Conservation (phyloP, 2,329 filamentous ascomycete genomes). For the Penicillium occitanis region DNA sequence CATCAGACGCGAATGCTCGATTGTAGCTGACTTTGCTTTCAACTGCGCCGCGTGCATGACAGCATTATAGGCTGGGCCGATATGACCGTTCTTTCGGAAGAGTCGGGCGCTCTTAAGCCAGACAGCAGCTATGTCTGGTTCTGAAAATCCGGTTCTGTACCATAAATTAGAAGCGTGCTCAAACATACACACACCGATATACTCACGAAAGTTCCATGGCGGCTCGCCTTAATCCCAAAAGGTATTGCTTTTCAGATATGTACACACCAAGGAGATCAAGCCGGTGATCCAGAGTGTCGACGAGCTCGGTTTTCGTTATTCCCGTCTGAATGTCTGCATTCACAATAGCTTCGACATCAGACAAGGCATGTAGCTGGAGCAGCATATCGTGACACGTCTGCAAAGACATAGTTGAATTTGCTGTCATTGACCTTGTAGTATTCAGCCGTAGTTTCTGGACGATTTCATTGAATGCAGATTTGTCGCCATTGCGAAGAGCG, state of each 20-base stretch:
- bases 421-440: conserved; percentile 72
- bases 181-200: too few relatives aligned
- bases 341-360: conserved; percentile 79
- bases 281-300: conserved; percentile 67
- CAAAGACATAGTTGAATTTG: conserved; percentile 74
- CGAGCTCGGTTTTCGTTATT: conserved; percentile 30
- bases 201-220: conserved; percentile 71
- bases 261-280: conserved; percentile 88
- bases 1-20: conserved; percentile 88
- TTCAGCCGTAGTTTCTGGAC: conserved; percentile 67
- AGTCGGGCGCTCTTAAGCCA: conserved; percentile 24
- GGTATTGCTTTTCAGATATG: conserved; percentile 87
- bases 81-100: conserved; percentile 53
- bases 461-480: conserved; percentile 54
- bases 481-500: conserved; percentile 57
- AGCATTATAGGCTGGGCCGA: conserved; percentile 85
- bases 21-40: conserved; percentile 81
- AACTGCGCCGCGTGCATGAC: conserved; percentile 84
- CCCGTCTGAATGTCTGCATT: conserved; percentile 40
- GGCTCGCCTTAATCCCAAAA: conserved; percentile 81
- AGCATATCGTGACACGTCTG: conserved; percentile 82
- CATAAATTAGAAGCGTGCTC: neutral
- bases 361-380: conserved; percentile 80
- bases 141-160: conserved; percentile 17
- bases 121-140: conserved; percentile 30